Conservation (phyloP, 2,329 filamentous ascomycete genomes). For the Claviceps spartinae region DNA sequence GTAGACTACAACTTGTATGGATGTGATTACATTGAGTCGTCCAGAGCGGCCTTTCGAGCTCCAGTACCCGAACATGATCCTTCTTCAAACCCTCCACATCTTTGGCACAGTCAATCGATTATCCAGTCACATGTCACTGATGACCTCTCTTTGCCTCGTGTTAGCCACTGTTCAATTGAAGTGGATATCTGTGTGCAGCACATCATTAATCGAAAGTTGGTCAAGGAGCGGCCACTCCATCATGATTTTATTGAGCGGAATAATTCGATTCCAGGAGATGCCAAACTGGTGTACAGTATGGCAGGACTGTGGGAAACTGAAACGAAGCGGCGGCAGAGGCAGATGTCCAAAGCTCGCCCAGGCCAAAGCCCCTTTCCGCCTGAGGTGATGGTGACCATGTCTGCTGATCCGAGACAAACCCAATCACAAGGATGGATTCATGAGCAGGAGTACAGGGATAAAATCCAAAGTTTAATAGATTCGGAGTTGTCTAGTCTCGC, state of each 20-base stretch:
- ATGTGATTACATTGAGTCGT: constrained; percentile 70
- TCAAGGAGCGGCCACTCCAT: constrained; percentile 67
- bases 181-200: constrained; percentile 81
- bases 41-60: constrained; percentile 56
- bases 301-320: constrained; percentile 88
- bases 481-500: constrained; percentile 43
- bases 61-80: constrained; percentile 61
- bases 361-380: constrained; percentile 65
- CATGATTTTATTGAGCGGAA: constrained; percentile 72
- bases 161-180: constrained; percentile 81
- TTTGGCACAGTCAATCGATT: constrained; percentile 72
- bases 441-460: constrained; percentile 65
- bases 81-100: constrained; percentile 44
- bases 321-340: constrained; percentile 60
- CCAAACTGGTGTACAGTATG: constrained; percentile 89
- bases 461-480: constrained; percentile 47
- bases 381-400: constrained; percentile 79
- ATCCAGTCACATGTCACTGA: constrained; percentile 34
- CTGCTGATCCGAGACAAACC: constrained; percentile 61
- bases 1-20: constrained; percentile 95
- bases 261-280: constrained; percentile 46
- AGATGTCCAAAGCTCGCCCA: constrained; percentile 49
- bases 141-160: constrained; percentile 51
- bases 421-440: constrained; percentile 81
- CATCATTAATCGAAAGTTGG: constrained; percentile 67